Base-by-base conservation (phyloP, 306 rosid species). In the Citrullus colocynthis region DNA sequence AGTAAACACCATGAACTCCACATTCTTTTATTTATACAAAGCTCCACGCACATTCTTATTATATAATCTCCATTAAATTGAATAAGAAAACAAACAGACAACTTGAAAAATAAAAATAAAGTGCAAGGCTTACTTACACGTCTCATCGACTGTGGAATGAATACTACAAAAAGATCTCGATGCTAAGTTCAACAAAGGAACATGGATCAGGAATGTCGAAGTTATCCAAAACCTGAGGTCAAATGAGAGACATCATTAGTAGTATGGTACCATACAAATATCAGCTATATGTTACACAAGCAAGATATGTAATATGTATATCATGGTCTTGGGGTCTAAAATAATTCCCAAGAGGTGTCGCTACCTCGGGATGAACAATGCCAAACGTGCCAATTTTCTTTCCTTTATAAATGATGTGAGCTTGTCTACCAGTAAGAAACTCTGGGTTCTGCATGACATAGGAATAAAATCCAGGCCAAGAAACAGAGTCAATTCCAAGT, bases 311-410 rank as follows among this genome's bases (percentile, higher is more conserved):
- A 66, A 18, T 37, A 65, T 36, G 8, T 16, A 63, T 7, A 63
- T 17, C 18, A 64, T 37, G 52, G 44, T 66, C 7, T 15, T n/a
- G 74, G 17, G 45, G 21, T 30, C 16, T 74, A 16, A 37, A 75
- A 58, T 4, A 77, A 32, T 17, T 32, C 7, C n/a, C 34, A 34
- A 66, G 11, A 21, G 56, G 51, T 62, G 77, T 34, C 51, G 34
- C 37, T 57, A 95, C 97, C 98, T 90, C 96, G 4, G 98, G 98
- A 75, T 95, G 92, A 84, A 95, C 95, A 85, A 95, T 92, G 78
- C 98, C 98, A 65, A 92, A 95, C 63, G 80, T 89, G 62, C 98
- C 98, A 79, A 90, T 78, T 21, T 74, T 84, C 60, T 83, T 89
- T 82, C 91, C 97, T 62, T 84, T 88, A 80, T 83, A 90, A 64